Percentiles rank a stretch among this genome's conserved stretches.
Evolutionary conservation across 116 monocot genomes (phyloP).

Genomic region (Phalaenopsis hybrid): DNA sequence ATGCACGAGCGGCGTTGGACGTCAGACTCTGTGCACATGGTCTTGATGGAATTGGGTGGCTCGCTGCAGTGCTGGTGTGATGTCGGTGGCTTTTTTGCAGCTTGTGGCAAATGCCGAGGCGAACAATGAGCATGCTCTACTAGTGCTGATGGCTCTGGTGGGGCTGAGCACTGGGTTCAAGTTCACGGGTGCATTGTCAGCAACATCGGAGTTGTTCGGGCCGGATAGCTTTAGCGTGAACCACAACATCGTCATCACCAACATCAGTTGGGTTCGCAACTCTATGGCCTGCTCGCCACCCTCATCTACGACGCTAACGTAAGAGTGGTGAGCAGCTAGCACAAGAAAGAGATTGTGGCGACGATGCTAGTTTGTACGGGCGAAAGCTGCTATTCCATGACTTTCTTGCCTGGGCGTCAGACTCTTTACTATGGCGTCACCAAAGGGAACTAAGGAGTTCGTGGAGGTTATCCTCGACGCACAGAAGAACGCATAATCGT

Average conservation of each 20-base stretch:
- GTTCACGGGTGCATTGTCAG: conserved; percentile 62
- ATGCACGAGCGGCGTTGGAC: conserved; percentile 23
- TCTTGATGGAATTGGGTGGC: conserved; percentile 58
- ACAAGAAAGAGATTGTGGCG: neutral
- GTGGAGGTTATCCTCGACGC: conserved; percentile 85
- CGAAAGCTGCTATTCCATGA: conserved; percentile 50
- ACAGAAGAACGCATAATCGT: conserved; percentile 80
- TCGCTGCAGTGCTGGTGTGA: conserved; percentile 45
- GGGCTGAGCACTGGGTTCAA: conserved; percentile 87
- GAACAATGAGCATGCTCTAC: conserved; percentile 18
- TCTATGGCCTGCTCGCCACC: conserved; percentile 69
- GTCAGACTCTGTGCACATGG: conserved; percentile 17
- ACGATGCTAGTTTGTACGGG: conserved; percentile 6
- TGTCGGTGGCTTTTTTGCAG: conserved; percentile 72
- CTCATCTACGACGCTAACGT: conserved; percentile 64
- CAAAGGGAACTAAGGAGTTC: conserved; percentile 42
- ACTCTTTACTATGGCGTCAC: conserved; percentile 10
- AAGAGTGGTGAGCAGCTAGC: neutral
- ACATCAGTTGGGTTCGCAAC: conserved; percentile 82
- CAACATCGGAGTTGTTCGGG: conserved; percentile 86
- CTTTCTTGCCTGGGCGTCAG: conserved; percentile 39
- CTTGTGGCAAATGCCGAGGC: conserved; percentile 20
- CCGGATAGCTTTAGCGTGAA: conserved; percentile 67
- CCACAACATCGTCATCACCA: conserved; percentile 91
- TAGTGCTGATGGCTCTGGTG: conserved; percentile 12